Base-by-base conservation (phyloP, 495 filamentous ascomycete genomes). In the Astrocystis sublimbata region DNA sequence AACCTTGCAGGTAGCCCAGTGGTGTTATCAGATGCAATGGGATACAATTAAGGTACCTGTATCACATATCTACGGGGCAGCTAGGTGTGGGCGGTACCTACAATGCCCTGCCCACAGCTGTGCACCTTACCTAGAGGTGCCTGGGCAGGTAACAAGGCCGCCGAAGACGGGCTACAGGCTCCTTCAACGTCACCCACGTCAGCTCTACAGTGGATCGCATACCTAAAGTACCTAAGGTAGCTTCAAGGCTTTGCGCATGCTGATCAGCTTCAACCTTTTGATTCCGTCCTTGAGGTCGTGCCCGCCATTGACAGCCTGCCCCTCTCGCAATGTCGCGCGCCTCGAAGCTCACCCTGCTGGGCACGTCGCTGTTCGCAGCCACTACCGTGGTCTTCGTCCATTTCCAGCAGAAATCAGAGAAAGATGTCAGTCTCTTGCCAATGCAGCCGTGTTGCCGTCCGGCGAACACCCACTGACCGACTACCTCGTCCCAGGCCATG, bases 401-500 rank as follows among this genome's bases (percentile, higher is more conserved):
- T 73, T 90, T 87, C 76, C 80, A 89, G 60, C 94, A 98, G 75
- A 84, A 87, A 64, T 76, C 83, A n/a, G 94, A 98, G 72, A 89
- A 91, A 82, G 85, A 86, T 71, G 93, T 97, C 77, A 57, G 60
- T 60, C 12, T 17, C 6, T 17, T 51, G 21, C 40, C 26, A 19
- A 26, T 13, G 33, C 15, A 15, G n/a, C 23, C 36, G 0, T n/a
- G 2, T 42, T 42, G 4, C 10, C n/a, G n/a, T n/a, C n/a, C n/a
- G n/a, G n/a, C n/a, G n/a, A n/a, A n/a, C n/a, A n/a, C n/a, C n/a
- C n/a, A n/a, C n/a, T n/a, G n/a, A n/a, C n/a, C n/a, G n/a, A n/a
- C n/a, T n/a, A n/a, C n/a, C n/a, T n/a, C n/a, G n/a, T 24, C n/a
- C 31, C 23, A 96, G 93, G 90, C 91, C 42, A 99, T 99, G 94